Evolutionary conservation across 1,284 basidiomycete genomes (phyloP), one percentile per base, ranked within the genome.

Genomic region (Pseudozyma pruni): DNA sequence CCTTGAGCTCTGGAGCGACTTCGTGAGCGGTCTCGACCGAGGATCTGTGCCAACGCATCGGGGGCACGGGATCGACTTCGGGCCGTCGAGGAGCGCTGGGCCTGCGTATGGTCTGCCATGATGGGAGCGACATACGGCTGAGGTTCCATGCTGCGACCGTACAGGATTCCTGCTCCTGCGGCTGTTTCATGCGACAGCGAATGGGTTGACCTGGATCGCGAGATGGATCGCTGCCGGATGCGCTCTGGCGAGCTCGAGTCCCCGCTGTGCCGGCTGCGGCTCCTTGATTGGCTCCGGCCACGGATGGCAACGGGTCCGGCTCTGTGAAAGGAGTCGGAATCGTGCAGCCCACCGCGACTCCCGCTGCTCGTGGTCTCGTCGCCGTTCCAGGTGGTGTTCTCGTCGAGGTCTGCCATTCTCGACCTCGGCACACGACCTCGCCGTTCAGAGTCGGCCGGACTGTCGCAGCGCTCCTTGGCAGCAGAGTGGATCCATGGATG

Each of bases 351-450:
- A 8, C 50, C 41, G 22, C 66, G 50, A 25, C 45, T 53, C 16
- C 50, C 46, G 55, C 44, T 60, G 60, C 56, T 52, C 2, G 39
- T 42, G 4, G 42, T 45, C 5, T 57, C 53, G 8, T 71, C 68
- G 9, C 57, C 68, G n/a, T 53, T 72, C 69, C 69, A 72, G 0
- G 55, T 72, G 14, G 63, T 58, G 53, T 72, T 72, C 47, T 72
- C 69, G 44, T 72, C 69, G 7, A 72, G 52, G 35, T 72, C 69
- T 3, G 61, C 69, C 69, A 72, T 72, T 16, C 69, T 38, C 20
- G 54, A 58, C 17, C 58, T 37, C 4, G 69, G 53, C 46, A 61
- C 25, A 13, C 61, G 62, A 10, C 69, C 62, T 17, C 63, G 69
- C 11, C 69, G 58, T 41, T 72, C 69, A 1, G 69, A 72, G 0